phyloP scores from a whole-genome alignment of 169 alveolate species.

The Plasmodium reichenowi region DNA sequence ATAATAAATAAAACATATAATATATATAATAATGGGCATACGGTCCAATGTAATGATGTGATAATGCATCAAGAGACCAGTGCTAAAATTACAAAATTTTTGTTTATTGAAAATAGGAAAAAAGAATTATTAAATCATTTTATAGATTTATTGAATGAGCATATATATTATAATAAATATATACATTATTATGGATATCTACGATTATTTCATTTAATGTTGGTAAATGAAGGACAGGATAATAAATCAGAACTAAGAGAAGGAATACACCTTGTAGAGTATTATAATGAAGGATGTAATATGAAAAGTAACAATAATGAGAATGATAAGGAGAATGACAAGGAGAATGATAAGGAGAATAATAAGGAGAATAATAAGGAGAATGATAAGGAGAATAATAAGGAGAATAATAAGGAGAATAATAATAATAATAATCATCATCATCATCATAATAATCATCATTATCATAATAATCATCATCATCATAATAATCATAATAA shows the following conservation, averaged over 20 bases:
- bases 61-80: no score
- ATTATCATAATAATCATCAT: not conserved
- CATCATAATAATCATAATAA: no score
- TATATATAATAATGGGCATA: no score
- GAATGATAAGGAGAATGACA: not conserved
- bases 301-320: no score
- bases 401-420: not conserved
- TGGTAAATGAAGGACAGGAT: not conserved
- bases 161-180: conserved; percentile 5
- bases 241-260: not conserved
- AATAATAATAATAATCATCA: no score
- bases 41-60: no score
- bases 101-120: not conserved
- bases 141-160: conserved; percentile 8
- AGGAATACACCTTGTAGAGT: not conserved
- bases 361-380: not conserved
- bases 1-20: no score
- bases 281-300: no score
- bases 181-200: conserved; percentile 27
- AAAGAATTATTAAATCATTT: conserved; percentile 5
- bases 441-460: not conserved
- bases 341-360: no score
- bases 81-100: not conserved
- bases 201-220: conserved; percentile 25
- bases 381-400: no score